A percentile compares a stretch with the other conserved stretches of the same genome.
Conservation (phyloP, 163 green algal species). For the Prototheca cutis region DNA sequence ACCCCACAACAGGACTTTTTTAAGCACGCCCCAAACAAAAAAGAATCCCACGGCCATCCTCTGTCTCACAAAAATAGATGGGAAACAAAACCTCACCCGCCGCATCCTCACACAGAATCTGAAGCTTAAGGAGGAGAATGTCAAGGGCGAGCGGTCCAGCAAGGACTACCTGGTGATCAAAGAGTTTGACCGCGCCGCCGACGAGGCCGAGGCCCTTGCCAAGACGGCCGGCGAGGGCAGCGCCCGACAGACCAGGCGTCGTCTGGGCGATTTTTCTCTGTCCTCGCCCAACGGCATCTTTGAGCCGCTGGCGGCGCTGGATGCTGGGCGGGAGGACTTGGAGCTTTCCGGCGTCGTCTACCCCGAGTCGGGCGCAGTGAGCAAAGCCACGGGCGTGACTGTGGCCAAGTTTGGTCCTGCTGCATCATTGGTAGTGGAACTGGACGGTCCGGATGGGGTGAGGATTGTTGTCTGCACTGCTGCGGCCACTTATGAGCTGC, state of each 20-base stretch:
- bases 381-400: slow-evolving; percentile 33
- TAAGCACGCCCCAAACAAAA: too few species aligned
- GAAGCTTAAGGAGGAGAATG: slow-evolving; percentile 19
- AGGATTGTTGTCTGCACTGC: slow-evolving; percentile 32
- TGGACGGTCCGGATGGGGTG: slow-evolving; percentile 10
- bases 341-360: slow-evolving; percentile 41
- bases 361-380: slow-evolving; percentile 24
- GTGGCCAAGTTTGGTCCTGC: slow-evolving; percentile 46
- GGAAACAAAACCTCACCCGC: neutral
- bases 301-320: slow-evolving; percentile 43
- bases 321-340: slow-evolving; percentile 1
- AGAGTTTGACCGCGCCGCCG: neutral
- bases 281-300: slow-evolving; percentile 23
- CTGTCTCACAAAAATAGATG: too few species aligned
- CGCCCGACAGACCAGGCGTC: neutral
- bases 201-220: neutral
- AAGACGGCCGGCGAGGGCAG: neutral
- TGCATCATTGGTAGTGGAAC: slow-evolving; percentile 39
- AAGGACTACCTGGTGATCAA: slow-evolving; percentile 3
- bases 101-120: slow-evolving; percentile 8
- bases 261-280: slow-evolving; percentile 47
- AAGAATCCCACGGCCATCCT: too few species aligned
- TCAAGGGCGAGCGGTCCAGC: slow-evolving; percentile 4
- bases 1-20: too few species aligned
- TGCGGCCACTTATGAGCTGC: slow-evolving; percentile 34